Evolutionary conservation across 768 basidiomycete species (phyloP).

Genomic region (Phlebiopsis flavidoalba): DNA sequence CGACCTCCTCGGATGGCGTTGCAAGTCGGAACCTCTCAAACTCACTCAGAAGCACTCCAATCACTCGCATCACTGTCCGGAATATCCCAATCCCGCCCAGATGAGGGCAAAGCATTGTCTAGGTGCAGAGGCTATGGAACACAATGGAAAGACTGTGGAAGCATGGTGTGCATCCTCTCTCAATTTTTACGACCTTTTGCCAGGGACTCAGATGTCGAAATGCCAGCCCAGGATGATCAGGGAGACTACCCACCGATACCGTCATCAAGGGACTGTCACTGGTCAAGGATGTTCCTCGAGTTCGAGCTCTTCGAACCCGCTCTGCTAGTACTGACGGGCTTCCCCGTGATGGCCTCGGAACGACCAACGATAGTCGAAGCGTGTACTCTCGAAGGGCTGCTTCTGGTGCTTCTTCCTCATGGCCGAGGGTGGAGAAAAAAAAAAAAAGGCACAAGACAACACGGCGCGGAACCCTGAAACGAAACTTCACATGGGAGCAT

Average conservation of each 20-base stretch:
- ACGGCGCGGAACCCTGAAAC: conserved; percentile 34
- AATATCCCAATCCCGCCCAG: conserved; percentile 80
- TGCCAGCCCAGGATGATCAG: conserved; percentile 56
- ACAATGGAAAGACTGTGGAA: conserved; percentile 67
- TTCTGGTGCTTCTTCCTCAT: conserved; percentile 89
- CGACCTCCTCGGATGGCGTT: conserved; percentile 71
- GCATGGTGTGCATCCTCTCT: conserved; percentile 29
- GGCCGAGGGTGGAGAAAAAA: too few species aligned
- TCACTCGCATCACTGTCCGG: conserved; percentile 81
- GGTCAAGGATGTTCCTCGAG: conserved; percentile 81
- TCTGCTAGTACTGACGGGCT: conserved; percentile 68
- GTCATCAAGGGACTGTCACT: conserved; percentile 63
- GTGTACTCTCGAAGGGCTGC: conserved; percentile 95
- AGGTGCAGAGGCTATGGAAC: conserved; percentile 65
- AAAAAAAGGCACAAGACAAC: conserved; percentile 63
- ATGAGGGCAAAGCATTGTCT: conserved; percentile 73
- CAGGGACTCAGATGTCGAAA: neutral
- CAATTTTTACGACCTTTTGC: neutral
- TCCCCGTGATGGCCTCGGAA: conserved; percentile 59
- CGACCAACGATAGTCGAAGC: conserved; percentile 88
- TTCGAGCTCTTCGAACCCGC: conserved; percentile 66
- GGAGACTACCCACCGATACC: conserved; percentile 69
- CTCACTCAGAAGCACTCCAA: conserved; percentile 74
- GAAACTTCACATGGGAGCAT: conserved; percentile 72
- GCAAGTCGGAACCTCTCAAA: conserved; percentile 68